Evolutionary conservation across 345 rosid species (phyloP), one percentile per base, ranked within the genome.

Genomic region (Mercurialis annua): DNA sequence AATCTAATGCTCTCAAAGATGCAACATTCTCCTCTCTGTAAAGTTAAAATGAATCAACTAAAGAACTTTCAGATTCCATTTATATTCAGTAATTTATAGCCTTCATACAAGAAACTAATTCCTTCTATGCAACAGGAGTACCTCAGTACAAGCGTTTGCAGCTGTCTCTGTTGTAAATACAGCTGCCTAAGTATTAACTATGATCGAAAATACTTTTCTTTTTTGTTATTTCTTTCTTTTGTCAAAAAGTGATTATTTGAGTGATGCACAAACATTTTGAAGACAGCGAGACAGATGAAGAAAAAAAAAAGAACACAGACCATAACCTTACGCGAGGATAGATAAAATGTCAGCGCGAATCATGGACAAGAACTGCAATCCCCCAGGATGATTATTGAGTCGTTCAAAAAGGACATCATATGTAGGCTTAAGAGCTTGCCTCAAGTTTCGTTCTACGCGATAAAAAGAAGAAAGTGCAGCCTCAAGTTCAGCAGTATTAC

Each of bases 331-430:
- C 96, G 43, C 51, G 71, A 94, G 89, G 72, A 86, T 71, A 0
- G 80, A 82, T 49, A 89, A 81, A 53, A 91, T 85, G 82, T 94
- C 96, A 50, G 98, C 92, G 20, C 96, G 92, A 55, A 94, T 83
- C 59, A 80, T 62, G 40, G 90, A 69, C 78, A 94, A 76, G 81
- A 91, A 79, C 80, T 82, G 86, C 88, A 91, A 69, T 30, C 99
- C 98, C 67, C 90, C 96, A 23, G 89, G 86, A 68, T 94, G 92
- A 36, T 81, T 91, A 78, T 91, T 91, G 64, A 94, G 76, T 62
- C 93, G 80, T 73, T 94, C 95, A 77, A 94, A 94, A 57, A 94
- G 88, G 71, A 76, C 70, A 77, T 88, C 96, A 83, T 89, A 91
- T 15, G 72, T 70, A 26, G 98, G 98, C 83, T 81, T 77, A 54